Base-by-base conservation (phyloP, 106 monocot species). In the Dendrobium nobile region DNA sequence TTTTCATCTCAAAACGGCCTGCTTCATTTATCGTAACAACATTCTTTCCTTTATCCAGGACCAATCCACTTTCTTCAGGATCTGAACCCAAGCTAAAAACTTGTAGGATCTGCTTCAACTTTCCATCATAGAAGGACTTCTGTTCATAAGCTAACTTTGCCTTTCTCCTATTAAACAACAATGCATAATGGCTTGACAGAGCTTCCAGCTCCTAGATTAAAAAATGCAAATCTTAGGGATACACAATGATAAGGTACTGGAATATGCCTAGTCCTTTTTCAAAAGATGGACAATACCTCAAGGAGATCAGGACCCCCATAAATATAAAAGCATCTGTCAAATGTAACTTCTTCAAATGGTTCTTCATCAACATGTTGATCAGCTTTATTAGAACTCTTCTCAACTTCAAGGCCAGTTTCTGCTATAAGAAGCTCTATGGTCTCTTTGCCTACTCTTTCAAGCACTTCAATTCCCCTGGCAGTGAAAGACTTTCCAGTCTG, bases 241-340 rank as follows among this genome's bases (percentile, higher is more conserved):
- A 82, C 6, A 15, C 19, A 41, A 43, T 11, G 22, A 43, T 7
- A 75, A 74, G 28, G 55, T 73, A 37, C 13, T 65, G 31, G 47
- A 73, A 7, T 61, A 7, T 67, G 7, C 27, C 20, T 64, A 42
- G 16, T 80, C 0, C 67, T 27, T 16, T 72, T 41, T 80, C 6
- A 83, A 11, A 78, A 61, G 24, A 31, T 42, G 24, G 54, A 26
- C 16, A 81, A 41, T 17, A 96, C 96, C 93, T 94, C 94, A 77
- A 93, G 85, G 78, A 92, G 90, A 75, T 96, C 92, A 56, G 94
- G 96, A 9, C 96, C 96, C 68, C 96, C 96, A 88, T 96, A 96
- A 22, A 96, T 96, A 77, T 93, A 96, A 80, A 96, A 93, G 87
- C 93, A 96, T 85, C 93, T 88, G 48, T 96, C 94, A 84, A 96